A percentile compares a stretch with the other conserved stretches of the same genome.
phyloP scores from a whole-genome alignment of 306 rosid species.

The Erythrophleum fordii region DNA sequence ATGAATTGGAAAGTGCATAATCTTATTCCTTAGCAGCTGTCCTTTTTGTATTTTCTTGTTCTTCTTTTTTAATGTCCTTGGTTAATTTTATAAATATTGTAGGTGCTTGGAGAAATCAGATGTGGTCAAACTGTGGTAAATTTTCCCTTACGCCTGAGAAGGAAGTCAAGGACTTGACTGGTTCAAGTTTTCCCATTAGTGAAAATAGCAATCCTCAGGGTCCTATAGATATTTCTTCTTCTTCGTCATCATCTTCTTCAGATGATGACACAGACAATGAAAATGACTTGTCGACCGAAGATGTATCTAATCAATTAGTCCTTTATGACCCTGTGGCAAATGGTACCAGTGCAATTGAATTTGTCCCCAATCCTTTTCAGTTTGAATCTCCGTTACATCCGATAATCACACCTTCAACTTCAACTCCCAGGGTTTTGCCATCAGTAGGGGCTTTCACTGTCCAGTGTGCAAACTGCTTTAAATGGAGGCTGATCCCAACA shows the following conservation, averaged over 20 bases:
- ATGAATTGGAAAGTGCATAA: slow-evolving; percentile 22
- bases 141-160: slow-evolving; percentile 46
- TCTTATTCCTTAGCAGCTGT: background rate
- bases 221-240: slow-evolving; percentile 45
- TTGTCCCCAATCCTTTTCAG: slow-evolving; percentile 46
- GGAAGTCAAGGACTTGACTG: slow-evolving; percentile 39
- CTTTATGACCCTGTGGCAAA: slow-evolving; percentile 61
- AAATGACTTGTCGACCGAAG: slow-evolving; percentile 43
- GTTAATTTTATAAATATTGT: slow-evolving; percentile 29
- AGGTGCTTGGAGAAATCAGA: slow-evolving; percentile 46
- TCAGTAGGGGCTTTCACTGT: slow-evolving; percentile 85
- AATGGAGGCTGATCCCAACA: slow-evolving; percentile 95
- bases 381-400: slow-evolving; percentile 33
- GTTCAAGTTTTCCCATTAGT: slow-evolving; percentile 38
- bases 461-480: slow-evolving; percentile 89
- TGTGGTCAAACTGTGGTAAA: slow-evolving; percentile 42
- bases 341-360: slow-evolving; percentile 43
- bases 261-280: slow-evolving; percentile 47
- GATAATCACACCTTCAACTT: slow-evolving; percentile 30
- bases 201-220: slow-evolving; percentile 31
- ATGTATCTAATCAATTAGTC: slow-evolving; percentile 66
- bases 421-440: slow-evolving; percentile 64
- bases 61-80: background rate
- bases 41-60: background rate
- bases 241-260: slow-evolving; percentile 26